A percentile compares a stretch with the other conserved stretches of the same genome.
Evolutionary conservation across 2,329 filamentous ascomycete species (phyloP).

Genomic region (Bipolaris gigantea): DNA sequence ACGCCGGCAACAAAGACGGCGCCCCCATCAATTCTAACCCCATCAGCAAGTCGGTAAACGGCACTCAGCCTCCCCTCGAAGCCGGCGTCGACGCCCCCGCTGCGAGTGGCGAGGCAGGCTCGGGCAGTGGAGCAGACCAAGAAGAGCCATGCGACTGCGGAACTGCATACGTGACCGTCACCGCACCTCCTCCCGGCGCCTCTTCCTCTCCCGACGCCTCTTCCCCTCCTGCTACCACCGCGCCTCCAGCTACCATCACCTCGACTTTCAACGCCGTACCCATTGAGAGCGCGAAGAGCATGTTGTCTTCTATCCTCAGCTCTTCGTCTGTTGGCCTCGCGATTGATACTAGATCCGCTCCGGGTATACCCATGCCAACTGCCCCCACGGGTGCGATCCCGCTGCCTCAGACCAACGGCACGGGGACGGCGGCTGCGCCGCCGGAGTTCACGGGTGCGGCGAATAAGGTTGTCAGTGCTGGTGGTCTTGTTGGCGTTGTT

Average conservation of each 20-base stretch:
- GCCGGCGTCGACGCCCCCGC: slow-evolving; percentile 30
- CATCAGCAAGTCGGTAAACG: slow-evolving; percentile 34
- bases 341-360: slow-evolving; percentile 34
- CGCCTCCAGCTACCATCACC: slow-evolving; percentile 18
- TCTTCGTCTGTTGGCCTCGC: slow-evolving; percentile 31
- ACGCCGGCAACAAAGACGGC: slow-evolving; percentile 38
- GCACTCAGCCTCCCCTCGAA: slow-evolving; percentile 27
- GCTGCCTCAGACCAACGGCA: slow-evolving; percentile 24
- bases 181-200: slow-evolving; percentile 18
- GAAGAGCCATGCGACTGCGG: slow-evolving; percentile 31
- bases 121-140: not conserved
- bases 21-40: slow-evolving; percentile 31
- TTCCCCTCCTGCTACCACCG: slow-evolving; percentile 17
- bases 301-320: slow-evolving; percentile 11
- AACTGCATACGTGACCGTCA: slow-evolving; percentile 34
- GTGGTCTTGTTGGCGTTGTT: slow-evolving; percentile 25
- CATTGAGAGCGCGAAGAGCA: slow-evolving; percentile 13
- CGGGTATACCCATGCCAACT: slow-evolving; percentile 24
- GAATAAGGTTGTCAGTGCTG: slow-evolving; percentile 22
- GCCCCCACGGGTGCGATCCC: slow-evolving; percentile 27
- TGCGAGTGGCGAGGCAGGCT: slow-evolving; percentile 11
- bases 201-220: slow-evolving; percentile 10
- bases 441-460: slow-evolving; percentile 36
- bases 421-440: slow-evolving; percentile 19
- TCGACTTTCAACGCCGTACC: slow-evolving; percentile 14